Base-by-base conservation (phyloP, 345 rosid genomes). In the Clarkia xantiana region DNA sequence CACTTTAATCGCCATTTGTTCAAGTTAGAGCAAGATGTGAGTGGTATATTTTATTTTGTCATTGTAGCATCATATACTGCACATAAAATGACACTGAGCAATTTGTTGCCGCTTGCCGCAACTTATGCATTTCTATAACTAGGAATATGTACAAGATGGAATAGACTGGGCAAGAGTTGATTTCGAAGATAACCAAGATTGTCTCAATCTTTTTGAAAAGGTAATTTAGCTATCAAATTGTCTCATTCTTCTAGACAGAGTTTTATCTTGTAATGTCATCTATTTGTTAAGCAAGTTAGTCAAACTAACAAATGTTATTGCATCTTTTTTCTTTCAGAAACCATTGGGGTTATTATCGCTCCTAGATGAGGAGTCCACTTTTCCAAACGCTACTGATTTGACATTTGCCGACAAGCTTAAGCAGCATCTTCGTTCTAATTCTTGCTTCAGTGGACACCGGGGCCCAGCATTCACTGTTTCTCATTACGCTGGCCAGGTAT, bases 401-500 rank as follows among this genome's bases (percentile, higher is more conserved):
- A 86, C 96, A 42, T 80, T 91, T 54, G 94, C 96, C 65, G 75
- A 79, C 81, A 91, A 91, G 75, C 83, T 91, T 17, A 84, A 86
- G 74, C 83, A 77, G 72, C 96, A 91, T 67, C 65, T 91, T 50
- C 66, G 64, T 54, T 67, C 85, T 39, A 81, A 84, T 67, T 69
- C 80, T 42, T 86, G 76, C 66, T 91, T 91, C 71, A 72, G 62
- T 69, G 98, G 89, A 66, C 84, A 78, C 38, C 67, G 95, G 54
- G 89, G 65, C 63, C 86, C 81, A 66, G 76, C 82, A 53, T 91
- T 91, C 73, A 62, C 80, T 6, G 84, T 91, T 49, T 61, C 63
- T 63, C 98, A 91, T 76, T 91, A 86, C 67, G 98, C 96, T 5
- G 98, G 98, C 56, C 89, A 86, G 96, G 96, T 91, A 79, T 29